Evolutionary conservation across 345 rosid species (phyloP).

Genomic region (Gossypioides kirkii): DNA sequence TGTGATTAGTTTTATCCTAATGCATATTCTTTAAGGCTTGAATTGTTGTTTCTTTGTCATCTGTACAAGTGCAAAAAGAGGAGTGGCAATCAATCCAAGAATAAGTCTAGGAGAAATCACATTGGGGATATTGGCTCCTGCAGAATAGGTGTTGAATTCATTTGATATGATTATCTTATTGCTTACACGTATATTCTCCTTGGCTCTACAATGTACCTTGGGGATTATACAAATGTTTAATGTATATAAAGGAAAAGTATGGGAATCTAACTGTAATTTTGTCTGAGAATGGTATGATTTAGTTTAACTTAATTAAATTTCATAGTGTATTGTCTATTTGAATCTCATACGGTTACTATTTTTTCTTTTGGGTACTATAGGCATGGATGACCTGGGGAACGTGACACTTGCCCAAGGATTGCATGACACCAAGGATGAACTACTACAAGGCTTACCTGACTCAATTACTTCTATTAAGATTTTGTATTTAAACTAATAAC

Average conservation of each 20-base stretch:
- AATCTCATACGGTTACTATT: neutral
- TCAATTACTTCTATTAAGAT: no score
- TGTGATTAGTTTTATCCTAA: neutral
- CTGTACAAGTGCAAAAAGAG: constrained; percentile 52
- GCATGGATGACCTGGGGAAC: constrained; percentile 90
- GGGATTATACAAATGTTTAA: constrained; percentile 86
- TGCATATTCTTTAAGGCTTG: neutral
- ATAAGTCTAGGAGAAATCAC: constrained; percentile 26
- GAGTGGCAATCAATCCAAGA: constrained; percentile 68
- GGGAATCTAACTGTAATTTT: constrained; percentile 78
- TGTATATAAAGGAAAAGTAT: constrained; percentile 77
- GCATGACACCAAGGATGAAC: constrained; percentile 75
- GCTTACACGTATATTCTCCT: constrained; percentile 59
- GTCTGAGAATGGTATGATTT: constrained; percentile 70
- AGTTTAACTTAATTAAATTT: neutral
- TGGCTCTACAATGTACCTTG: constrained; percentile 97
- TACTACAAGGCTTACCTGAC: constrained; percentile 67
- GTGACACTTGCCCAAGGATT: constrained; percentile 60
- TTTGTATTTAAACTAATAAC: no score
- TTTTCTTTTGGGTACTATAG: constrained; percentile 28
- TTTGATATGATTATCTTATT: neutral
- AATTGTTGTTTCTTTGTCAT: constrained; percentile 3
- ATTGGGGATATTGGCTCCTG: neutral
- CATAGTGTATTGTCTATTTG: neutral
- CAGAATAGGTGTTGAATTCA: neutral